Evolutionary conservation across 352 stramenopile species (phyloP), one percentile per base, ranked within the genome.

Genomic region (Pythium oligandrum): DNA sequence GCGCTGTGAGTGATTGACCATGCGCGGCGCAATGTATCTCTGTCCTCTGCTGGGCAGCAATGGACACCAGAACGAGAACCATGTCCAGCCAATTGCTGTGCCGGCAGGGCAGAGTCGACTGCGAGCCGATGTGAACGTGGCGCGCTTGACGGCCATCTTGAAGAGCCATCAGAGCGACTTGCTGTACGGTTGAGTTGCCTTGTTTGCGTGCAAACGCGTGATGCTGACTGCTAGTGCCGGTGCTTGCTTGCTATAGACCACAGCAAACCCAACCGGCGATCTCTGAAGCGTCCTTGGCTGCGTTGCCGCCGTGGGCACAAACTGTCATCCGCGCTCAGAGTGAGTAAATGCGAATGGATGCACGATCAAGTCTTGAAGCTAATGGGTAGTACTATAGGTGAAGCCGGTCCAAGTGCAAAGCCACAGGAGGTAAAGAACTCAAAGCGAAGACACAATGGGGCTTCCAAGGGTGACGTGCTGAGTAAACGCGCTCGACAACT

Each of bases 21-120:
- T 90, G 79, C 77, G 61, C 26, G 75, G 75, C 53, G 71, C 59
- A 4, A 40, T 73, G 52, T 83, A 83, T 53, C 52, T 88, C 48
- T 75, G 79, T 42, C 75, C 80, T 48, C 66, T 90, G 34, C 78
- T 66, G 36, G 44, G 32, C 4, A 34, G 40, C 2, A 45, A 71
- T 30, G 55, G 68, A 51, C 58, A 73, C n/a, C 47, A 62, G 6
- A 48, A 57, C 12, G 17, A 26, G 17, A 26, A 26, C 17, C 17
- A 26, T 26, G 17, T 26, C 17, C 17, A 26, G 17, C 17, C 17
- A 26, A 26, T 26, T 26, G 17, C 17, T 26, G 17, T 26, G 17
- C 17, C 17, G 17, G 17, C 17, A 26, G 17, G 17, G 17, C 17
- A 26, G 17, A 26, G 17, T 26, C 17, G 17, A 26, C 17, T 17